Evolutionary conservation across 257 asterid genomes (phyloP), one percentile per base, ranked within the genome.

Genomic region (Coffea eugenioides): DNA sequence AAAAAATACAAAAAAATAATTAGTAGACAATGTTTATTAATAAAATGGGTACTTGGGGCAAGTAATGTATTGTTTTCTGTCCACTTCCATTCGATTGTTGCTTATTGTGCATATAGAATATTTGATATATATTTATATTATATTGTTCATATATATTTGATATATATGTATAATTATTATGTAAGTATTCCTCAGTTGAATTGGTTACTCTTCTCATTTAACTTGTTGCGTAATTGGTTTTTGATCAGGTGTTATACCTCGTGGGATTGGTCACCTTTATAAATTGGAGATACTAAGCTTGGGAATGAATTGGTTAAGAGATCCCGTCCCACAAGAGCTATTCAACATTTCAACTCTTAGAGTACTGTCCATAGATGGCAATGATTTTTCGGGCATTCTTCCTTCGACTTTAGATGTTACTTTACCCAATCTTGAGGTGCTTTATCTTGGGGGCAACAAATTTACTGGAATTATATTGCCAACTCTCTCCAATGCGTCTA

Each of bases 311-410:
- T 51, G 15, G 10, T 77, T 82, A 3, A 45, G 6, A 54, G 90
- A 87, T 48, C 25, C 69, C 2, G 81, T 86, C 11, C 88, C 91
- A 51, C 43, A 45, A 0, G 23, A 64, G 12, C n/a, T 88, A 23
- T 82, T 82, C n/a, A 88, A 88, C 77, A 83, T 85, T 11, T 85
- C 91, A 43, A 23, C 85, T 46, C 74, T 85, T 12, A 18, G 0
- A 49, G 1, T 0, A 20, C 48, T 84, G 20, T 11, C 51, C 4
- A 76, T 85, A 15, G 0, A 13, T 1, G 0, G 0, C 0, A 43
- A 16, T 66, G 74, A 23, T 48, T 1, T 76, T 43, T 78, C 56
- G 6, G 64, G 69, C 3, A 6, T 11, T 68, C 72, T 72, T 74
- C 68, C 41, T 25, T 27, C 69, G 3, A 65, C 41, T 1, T 65